A percentile compares a stretch with the other conserved stretches of the same genome.
Evolutionary conservation across 768 basidiomycete species (phyloP).

Genomic region (Leccinum longicurvipes): DNA sequence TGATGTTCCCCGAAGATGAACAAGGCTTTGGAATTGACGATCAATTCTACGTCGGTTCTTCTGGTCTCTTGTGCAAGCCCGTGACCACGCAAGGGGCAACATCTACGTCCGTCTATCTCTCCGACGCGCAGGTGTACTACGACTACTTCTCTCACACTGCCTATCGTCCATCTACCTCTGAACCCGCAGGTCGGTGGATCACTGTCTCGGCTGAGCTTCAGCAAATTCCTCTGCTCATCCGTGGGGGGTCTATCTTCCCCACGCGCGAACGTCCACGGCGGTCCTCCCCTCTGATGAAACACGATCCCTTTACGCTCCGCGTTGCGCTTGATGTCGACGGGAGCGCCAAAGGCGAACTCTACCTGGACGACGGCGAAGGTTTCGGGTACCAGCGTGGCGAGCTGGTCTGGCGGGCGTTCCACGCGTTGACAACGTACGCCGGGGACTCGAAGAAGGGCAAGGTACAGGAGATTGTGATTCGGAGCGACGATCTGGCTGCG

Average conservation of each 20-base stretch:
- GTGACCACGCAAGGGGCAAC: constrained; percentile 72
- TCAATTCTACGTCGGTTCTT: constrained; percentile 87
- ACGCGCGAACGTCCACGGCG: constrained; percentile 86
- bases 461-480: constrained; percentile 41
- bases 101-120: constrained; percentile 74
- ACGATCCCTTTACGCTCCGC: constrained; percentile 90
- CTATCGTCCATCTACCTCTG: constrained; percentile 55
- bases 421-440: constrained; percentile 46
- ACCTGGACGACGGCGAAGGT: constrained; percentile 91
- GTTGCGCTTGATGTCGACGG: constrained; percentile 65
- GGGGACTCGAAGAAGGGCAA: background rate
- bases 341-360: constrained; percentile 77
- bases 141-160: constrained; percentile 78
- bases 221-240: constrained; percentile 80
- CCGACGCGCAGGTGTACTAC: constrained; percentile 92
- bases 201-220: constrained; percentile 78
- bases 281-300: constrained; percentile 82
- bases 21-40: constrained; percentile 88
- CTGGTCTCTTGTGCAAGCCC: constrained; percentile 89
- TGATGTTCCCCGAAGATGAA: constrained; percentile 87
- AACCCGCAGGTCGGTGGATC: constrained; percentile 54
- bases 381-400: constrained; percentile 74
- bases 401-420: constrained; percentile 79
- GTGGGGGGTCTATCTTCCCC: constrained; percentile 86
- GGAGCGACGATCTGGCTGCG: constrained; percentile 57